These are phyloP conservation scores for Eimeria maxima DNA, from an alignment of 169 alveolate genomes.

Conservation along the genomic window DNA sequence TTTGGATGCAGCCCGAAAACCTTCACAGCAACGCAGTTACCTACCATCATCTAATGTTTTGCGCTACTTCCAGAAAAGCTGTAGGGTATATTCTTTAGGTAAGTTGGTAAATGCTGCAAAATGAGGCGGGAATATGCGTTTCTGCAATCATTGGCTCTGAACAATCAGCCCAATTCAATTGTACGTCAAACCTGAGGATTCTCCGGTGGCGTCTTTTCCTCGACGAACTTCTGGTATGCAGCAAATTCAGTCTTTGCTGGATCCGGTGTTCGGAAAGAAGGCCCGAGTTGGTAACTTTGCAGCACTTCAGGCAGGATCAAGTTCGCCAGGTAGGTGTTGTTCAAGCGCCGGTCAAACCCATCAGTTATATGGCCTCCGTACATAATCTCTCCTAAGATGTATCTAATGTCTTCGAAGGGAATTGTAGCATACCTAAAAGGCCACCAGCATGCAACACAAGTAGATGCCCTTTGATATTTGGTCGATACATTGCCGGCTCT, in stretches of 20 bases:
- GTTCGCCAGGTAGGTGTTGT: conserved; percentile 95
- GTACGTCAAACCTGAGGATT: conserved; percentile 84
- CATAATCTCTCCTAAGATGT: conserved; percentile 98
- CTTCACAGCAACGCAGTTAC: conserved; percentile 67
- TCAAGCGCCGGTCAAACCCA: conserved; percentile 98
- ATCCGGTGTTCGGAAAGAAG: conserved; percentile 96
- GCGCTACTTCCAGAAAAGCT: not conserved
- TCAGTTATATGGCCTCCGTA: conserved; percentile 99
- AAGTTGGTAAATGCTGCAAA: not conserved
- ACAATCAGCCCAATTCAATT: not conserved
- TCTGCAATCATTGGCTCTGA: not conserved
- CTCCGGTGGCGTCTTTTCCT: conserved; percentile 97
- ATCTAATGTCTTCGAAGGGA: conserved; percentile 97
- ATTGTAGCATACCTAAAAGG: conserved; percentile 91
- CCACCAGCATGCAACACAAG: not conserved
- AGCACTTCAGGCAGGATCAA: conserved; percentile 95
- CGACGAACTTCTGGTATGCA: conserved; percentile 95
- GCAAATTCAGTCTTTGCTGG: conserved; percentile 95
- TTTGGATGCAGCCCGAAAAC: conserved; percentile 97
- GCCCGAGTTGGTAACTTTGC: conserved; percentile 91
- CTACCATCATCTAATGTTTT: not conserved
- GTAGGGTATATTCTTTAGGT: not conserved
- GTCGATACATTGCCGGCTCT: not conserved
- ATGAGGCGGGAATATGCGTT: not conserved
- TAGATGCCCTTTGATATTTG: not conserved